These are phyloP conservation scores for Calonectria henricotiae DNA, from an alignment of 2,329 filamentous ascomycete species.

Conservation along the genomic window DNA sequence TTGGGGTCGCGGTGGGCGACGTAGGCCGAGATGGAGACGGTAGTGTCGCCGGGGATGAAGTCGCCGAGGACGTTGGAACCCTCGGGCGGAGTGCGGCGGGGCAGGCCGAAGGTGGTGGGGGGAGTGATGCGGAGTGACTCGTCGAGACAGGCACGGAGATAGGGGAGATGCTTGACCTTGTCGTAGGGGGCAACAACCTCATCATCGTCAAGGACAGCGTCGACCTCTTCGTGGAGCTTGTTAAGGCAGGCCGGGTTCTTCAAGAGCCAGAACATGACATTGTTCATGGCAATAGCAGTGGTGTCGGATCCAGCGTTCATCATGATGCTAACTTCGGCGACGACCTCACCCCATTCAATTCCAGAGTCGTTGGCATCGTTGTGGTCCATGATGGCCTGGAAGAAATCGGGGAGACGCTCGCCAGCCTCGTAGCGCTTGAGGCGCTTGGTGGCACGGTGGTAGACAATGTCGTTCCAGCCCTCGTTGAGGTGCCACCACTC, in stretches of 20 bases:
- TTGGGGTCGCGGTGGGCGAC: constrained; percentile 60
- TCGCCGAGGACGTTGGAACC: constrained; percentile 55
- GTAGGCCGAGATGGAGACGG: constrained; percentile 59
- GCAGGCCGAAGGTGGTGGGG: constrained; percentile 53
- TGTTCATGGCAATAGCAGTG: constrained; percentile 66
- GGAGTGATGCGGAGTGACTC: constrained; percentile 61
- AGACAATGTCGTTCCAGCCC: constrained; percentile 60
- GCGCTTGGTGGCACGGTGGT: constrained; percentile 60
- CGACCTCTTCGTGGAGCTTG: constrained; percentile 64
- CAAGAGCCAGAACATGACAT: constrained; percentile 69
- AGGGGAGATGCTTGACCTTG: constrained; percentile 68
- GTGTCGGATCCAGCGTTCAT: constrained; percentile 69
- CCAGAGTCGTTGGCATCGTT: constrained; percentile 57
- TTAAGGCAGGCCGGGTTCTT: constrained; percentile 61
- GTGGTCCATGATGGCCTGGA: constrained; percentile 70
- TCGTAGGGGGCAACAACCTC: constrained; percentile 67
- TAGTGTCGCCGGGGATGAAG: constrained; percentile 58
- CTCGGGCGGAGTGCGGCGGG: constrained; percentile 51
- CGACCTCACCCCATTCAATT: constrained; percentile 73
- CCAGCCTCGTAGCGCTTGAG: constrained; percentile 55
- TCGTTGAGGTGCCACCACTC: constrained; percentile 52
- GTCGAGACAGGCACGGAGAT: constrained; percentile 69
- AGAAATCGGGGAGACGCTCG: constrained; percentile 74
- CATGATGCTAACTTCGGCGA: constrained; percentile 71
- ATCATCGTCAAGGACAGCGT: constrained; percentile 61